Evolutionary conservation across 176 grass and related monocot genomes (phyloP).

Genomic region (Carex parvula): DNA sequence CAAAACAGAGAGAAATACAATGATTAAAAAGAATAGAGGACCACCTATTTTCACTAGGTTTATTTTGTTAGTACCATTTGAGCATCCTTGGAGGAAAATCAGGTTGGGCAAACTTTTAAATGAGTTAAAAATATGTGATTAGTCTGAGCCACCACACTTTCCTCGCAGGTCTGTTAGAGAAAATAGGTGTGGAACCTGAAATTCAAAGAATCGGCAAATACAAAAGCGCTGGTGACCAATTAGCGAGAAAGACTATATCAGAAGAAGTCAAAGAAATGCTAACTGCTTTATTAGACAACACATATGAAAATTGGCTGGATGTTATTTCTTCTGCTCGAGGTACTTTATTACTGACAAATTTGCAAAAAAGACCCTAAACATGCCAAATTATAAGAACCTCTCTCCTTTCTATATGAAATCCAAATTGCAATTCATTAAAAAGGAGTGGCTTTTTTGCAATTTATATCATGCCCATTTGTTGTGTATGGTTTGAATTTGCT

Average conservation of each 20-base stretch:
- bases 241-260: slow-evolving; percentile 70
- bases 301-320: slow-evolving; percentile 93
- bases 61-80: neutral
- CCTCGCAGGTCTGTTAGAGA: slow-evolving; percentile 67
- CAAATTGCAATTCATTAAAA: neutral
- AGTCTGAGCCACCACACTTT: neutral
- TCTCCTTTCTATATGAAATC: neutral
- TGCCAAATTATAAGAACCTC: neutral
- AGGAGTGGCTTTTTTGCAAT: neutral
- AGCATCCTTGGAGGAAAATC: neutral
- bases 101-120: neutral
- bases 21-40: neutral
- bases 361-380: neutral
- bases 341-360: slow-evolving; percentile 21
- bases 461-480: neutral
- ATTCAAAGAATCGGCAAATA: slow-evolving; percentile 85
- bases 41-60: neutral
- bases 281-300: slow-evolving; percentile 64
- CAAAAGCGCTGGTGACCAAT: slow-evolving; percentile 82
- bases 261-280: slow-evolving; percentile 94
- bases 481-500: slow-evolving; percentile 22
- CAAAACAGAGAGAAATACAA: neutral
- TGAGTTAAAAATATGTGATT: neutral
- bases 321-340: slow-evolving; percentile 75
- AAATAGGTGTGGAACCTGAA: slow-evolving; percentile 82